phyloP scores from a whole-genome alignment of 495 filamentous ascomycete species.

The Filosporella fistucella region DNA sequence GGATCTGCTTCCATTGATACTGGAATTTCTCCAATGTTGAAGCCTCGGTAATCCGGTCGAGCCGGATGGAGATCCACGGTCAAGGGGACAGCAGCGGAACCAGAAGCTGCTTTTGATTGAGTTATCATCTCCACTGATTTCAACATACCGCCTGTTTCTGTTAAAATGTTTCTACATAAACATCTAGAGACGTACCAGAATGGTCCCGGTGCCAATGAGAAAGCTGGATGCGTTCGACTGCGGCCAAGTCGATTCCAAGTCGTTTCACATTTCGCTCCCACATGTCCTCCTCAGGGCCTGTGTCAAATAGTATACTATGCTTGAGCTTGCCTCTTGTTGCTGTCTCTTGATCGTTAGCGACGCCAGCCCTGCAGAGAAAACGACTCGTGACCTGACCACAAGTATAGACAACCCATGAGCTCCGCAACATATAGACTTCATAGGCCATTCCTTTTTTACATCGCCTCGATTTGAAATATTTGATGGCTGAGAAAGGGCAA shows the following conservation, averaged over 20 bases:
- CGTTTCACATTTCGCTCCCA: slow-evolving; percentile 52
- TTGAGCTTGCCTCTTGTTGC: slow-evolving; percentile 45
- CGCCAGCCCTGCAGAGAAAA: not conserved
- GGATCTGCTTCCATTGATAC: slow-evolving; percentile 56
- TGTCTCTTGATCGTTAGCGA: slow-evolving; percentile 32
- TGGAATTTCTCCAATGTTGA: slow-evolving; percentile 34
- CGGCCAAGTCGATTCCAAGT: slow-evolving; percentile 38
- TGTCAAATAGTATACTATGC: slow-evolving; percentile 56
- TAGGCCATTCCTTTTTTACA: slow-evolving; percentile 40
- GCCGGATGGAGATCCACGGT: slow-evolving; percentile 51
- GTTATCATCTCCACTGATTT: slow-evolving; percentile 37
- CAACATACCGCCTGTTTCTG: slow-evolving; percentile 41
- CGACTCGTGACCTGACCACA: too few species aligned
- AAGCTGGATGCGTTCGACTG: slow-evolving; percentile 32
- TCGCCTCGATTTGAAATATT: slow-evolving; percentile 29
- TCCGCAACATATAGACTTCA: slow-evolving; percentile 56
- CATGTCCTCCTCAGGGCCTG: slow-evolving; percentile 51
- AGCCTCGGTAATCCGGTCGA: slow-evolving; percentile 50
- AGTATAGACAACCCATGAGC: slow-evolving; percentile 57
- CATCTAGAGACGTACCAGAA: slow-evolving; percentile 6
- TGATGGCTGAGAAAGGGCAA: slow-evolving; percentile 28
- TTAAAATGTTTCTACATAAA: slow-evolving; percentile 31
- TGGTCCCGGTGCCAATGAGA: slow-evolving; percentile 64
- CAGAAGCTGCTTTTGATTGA: slow-evolving; percentile 34
- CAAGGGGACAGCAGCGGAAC: slow-evolving; percentile 24